Percentiles rank a stretch among this genome's conserved stretches.
phyloP scores from a whole-genome alignment of 169 alveolate genomes.

The Amoebophrya sp. region DNA sequence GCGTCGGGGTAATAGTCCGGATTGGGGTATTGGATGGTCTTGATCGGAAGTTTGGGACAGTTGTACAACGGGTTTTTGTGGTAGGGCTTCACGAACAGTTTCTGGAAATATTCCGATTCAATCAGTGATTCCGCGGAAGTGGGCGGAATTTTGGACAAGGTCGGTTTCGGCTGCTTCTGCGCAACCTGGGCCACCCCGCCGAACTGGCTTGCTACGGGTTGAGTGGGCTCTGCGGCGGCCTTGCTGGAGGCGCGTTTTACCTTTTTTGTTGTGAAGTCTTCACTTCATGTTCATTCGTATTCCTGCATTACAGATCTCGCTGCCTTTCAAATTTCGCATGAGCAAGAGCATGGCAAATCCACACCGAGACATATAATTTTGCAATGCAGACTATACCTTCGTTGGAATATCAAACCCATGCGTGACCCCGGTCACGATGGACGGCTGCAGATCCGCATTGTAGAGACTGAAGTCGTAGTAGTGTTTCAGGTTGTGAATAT shows the following conservation, averaged over 20 bases:
- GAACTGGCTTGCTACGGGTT: too few species aligned
- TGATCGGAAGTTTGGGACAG: neutral
- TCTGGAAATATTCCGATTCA: neutral
- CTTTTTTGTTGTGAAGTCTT: too few species aligned
- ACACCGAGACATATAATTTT: too few species aligned
- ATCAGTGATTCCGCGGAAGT: neutral
- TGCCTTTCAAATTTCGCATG: too few species aligned
- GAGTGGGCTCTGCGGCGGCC: too few species aligned
- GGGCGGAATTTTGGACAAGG: too few species aligned
- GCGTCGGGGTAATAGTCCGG: conserved; percentile 3
- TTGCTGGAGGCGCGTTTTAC: too few species aligned
- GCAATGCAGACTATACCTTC: neutral
- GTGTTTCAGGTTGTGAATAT: neutral
- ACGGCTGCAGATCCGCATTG: neutral
- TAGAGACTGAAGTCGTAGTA: neutral
- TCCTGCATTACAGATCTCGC: too few species aligned
- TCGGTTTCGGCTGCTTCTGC: too few species aligned
- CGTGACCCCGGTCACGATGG: neutral
- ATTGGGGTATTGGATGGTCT: neutral
- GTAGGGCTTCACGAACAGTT: neutral
- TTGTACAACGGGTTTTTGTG: neutral
- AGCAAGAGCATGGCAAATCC: too few species aligned
- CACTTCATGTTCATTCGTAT: too few species aligned
- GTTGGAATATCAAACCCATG: neutral
- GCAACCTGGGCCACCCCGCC: too few species aligned